A percentile compares a stretch with the other conserved stretches of the same genome.
Conservation (phyloP, 345 rosid genomes). For the Eucalyptus shirleyi region DNA sequence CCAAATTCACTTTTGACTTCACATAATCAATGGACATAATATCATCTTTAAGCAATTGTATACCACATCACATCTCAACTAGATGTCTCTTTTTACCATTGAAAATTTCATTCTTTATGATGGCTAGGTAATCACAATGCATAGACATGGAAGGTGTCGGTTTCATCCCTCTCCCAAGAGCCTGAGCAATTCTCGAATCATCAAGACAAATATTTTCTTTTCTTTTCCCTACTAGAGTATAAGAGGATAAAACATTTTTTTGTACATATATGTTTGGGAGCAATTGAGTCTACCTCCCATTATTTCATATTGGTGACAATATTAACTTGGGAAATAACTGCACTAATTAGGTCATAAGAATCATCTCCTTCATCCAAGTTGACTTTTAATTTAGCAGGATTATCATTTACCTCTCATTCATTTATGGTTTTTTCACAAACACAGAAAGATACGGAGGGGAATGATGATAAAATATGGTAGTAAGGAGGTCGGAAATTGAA, state of each 20-base stretch:
- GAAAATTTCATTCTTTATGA: not conserved
- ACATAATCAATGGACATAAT: not conserved
- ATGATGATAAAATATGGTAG: not conserved
- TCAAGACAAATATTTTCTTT: no score
- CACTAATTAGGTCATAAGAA: not conserved
- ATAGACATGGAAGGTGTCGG: not conserved
- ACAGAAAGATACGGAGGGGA: not conserved
- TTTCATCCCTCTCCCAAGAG: not conserved
- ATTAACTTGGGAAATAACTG: not conserved
- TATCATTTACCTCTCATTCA: not conserved
- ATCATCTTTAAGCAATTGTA: not conserved
- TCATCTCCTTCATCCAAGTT: not conserved
- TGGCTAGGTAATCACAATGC: not conserved
- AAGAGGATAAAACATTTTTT: not conserved
- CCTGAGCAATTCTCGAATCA: not conserved
- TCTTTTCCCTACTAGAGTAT: not conserved
- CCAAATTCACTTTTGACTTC: not conserved
- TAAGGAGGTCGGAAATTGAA: not conserved
- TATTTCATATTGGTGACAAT: no score
- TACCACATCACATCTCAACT: not conserved
- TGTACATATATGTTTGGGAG: not conserved
- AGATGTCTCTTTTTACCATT: not conserved
- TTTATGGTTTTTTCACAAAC: not conserved
- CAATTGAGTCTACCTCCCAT: not conserved
- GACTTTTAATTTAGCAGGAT: not conserved